These are phyloP conservation scores for Gentiana macrophylla DNA, from an alignment of 257 asterid species.

Conservation along the genomic window DNA sequence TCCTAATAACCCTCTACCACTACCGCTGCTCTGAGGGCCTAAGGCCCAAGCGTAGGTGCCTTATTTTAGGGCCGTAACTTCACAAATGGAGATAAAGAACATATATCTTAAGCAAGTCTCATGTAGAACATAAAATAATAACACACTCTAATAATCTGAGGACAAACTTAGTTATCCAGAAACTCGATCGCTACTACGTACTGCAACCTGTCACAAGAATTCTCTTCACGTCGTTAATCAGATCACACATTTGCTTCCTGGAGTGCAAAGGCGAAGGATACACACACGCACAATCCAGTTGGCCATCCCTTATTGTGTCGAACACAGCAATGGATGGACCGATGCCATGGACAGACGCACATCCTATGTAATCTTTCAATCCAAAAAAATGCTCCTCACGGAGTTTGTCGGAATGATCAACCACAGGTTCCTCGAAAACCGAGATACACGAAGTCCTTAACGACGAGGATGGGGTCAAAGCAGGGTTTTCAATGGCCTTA, in stretches of 20 bases:
- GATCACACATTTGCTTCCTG: slow-evolving; percentile 64
- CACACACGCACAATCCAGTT: slow-evolving; percentile 67
- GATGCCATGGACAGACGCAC: slow-evolving; percentile 73
- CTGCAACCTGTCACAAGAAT: slow-evolving; percentile 11
- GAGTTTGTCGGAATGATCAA: slow-evolving; percentile 23
- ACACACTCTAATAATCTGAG: too few relatives aligned
- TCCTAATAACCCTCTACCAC: too few relatives aligned
- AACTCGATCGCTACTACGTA: too few relatives aligned
- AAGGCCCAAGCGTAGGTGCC: too few relatives aligned
- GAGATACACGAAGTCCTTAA: slow-evolving; percentile 64
- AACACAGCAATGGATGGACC: slow-evolving; percentile 82
- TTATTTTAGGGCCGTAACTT: too few relatives aligned
- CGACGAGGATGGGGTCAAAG: slow-evolving; percentile 64
- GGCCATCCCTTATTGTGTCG: slow-evolving; percentile 51
- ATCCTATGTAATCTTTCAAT: slow-evolving; percentile 60
- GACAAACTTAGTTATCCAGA: too few relatives aligned
- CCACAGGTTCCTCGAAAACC: slow-evolving; percentile 56
- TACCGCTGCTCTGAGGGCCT: too few relatives aligned
- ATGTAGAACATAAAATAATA: too few relatives aligned
- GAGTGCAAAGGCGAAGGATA: slow-evolving; percentile 84
- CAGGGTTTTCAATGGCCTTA: slow-evolving; percentile 85
- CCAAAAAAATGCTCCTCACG: slow-evolving; percentile 29
- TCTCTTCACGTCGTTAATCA: slow-evolving; percentile 51
- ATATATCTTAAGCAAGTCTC: too few relatives aligned
- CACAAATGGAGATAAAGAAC: too few relatives aligned